Conservation (phyloP, 1,139 yeast species). For the Debaryomyces fabryi region DNA sequence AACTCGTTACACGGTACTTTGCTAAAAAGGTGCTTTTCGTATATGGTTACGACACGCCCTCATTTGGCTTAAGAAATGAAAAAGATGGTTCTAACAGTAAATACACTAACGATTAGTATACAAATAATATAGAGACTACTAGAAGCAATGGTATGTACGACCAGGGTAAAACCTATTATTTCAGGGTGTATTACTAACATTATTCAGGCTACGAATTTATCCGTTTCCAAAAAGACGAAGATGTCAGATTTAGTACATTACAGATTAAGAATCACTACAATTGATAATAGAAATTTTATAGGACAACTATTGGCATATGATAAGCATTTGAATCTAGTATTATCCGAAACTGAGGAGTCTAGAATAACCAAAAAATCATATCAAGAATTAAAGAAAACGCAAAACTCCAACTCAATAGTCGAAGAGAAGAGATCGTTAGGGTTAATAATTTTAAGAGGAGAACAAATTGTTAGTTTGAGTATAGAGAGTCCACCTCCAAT, state of each 20-base stretch:
- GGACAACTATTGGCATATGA: slow-evolving; percentile 90
- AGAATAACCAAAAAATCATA: slow-evolving; percentile 67
- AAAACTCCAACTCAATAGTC: slow-evolving; percentile 22
- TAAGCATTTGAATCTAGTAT: slow-evolving; percentile 82
- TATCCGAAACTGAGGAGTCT: slow-evolving; percentile 84
- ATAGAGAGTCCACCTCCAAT: slow-evolving; percentile 79
- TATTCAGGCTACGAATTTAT: slow-evolving; percentile 15
- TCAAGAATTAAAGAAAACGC: slow-evolving; percentile 38
- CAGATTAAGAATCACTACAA: slow-evolving; percentile 70
- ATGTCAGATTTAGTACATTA: slow-evolving; percentile 74
- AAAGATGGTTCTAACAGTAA: neutral
- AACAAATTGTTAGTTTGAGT: slow-evolving; percentile 78
- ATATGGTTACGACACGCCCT: slow-evolving; percentile 1
- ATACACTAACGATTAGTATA: neutral
- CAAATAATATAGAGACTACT: neutral
- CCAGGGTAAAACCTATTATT: no score
- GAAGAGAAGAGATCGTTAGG: slow-evolving; percentile 79
- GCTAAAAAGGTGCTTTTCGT: neutral
- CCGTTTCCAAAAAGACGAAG: slow-evolving; percentile 48
- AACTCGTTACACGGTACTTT: neutral
- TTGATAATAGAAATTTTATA: slow-evolving; percentile 73
- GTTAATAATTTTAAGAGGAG: slow-evolving; percentile 83
- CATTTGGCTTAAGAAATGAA: neutral
- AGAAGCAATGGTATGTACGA: neutral
- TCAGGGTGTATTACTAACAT: neutral